phyloP scores from a whole-genome alignment of 768 basidiomycete genomes.

The Suillus subaureus region DNA sequence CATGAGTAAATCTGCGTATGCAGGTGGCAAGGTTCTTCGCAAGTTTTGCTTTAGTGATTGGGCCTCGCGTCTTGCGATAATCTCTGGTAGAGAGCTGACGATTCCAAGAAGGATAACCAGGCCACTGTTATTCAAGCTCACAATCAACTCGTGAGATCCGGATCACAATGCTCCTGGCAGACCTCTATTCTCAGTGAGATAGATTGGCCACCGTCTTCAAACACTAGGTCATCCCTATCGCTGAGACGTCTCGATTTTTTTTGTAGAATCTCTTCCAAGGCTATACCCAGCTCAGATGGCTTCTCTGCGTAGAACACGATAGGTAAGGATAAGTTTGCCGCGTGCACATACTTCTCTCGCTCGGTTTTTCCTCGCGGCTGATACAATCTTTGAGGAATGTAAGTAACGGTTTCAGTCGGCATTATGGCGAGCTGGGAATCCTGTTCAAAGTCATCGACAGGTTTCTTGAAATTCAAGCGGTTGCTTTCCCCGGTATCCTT shows the following conservation, averaged over 20 bases:
- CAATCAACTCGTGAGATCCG: neutral
- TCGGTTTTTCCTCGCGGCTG: constrained; percentile 72
- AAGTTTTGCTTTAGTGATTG: constrained; percentile 69
- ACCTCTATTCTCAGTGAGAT: constrained; percentile 76
- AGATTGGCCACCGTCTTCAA: constrained; percentile 68
- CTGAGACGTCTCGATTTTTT: constrained; percentile 55
- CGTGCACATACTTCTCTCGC: constrained; percentile 71
- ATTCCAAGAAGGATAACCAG: constrained; percentile 74
- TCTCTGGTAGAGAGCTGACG: constrained; percentile 75
- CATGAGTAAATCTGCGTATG: constrained; percentile 64
- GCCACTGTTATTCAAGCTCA: constrained; percentile 53
- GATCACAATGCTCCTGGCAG: constrained; percentile 19
- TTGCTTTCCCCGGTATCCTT: neutral
- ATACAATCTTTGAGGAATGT: constrained; percentile 70
- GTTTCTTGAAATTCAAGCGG: neutral
- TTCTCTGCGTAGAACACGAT: constrained; percentile 60
- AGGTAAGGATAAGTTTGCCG: constrained; percentile 58
- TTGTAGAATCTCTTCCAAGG: constrained; percentile 59
- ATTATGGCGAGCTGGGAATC: constrained; percentile 16
- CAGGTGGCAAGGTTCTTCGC: constrained; percentile 73
- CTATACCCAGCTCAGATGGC: constrained; percentile 60
- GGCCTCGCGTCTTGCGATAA: constrained; percentile 70
- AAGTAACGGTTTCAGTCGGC: constrained; percentile 39
- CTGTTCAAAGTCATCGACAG: constrained; percentile 15
- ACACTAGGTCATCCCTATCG: constrained; percentile 59